Conservation (phyloP, 2,329 filamentous ascomycete species). For the Teratosphaeria zuluensis region DNA sequence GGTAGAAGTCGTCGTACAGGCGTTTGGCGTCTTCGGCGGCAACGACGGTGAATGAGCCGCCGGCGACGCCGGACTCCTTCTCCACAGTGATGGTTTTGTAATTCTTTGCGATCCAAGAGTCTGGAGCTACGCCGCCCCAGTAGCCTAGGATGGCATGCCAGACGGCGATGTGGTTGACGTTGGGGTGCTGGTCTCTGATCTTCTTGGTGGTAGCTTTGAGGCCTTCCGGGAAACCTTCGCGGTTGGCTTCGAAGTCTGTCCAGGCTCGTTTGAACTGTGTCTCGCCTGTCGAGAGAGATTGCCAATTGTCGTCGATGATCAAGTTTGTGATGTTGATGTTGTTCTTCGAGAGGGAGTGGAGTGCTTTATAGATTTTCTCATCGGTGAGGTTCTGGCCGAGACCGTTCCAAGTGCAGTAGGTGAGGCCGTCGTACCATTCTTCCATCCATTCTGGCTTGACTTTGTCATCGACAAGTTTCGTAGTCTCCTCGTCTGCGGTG, state of each 20-base stretch:
- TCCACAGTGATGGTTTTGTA: conserved; percentile 63
- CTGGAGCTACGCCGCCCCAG: conserved; percentile 78
- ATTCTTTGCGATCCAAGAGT: conserved; percentile 60
- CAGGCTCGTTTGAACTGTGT: conserved; percentile 49
- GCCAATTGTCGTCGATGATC: conserved; percentile 98
- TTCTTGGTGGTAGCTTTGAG: conserved; percentile 60
- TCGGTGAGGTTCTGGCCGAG: conserved; percentile 76
- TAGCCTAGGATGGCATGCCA: conserved; percentile 89
- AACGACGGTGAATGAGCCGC: conserved; percentile 62
- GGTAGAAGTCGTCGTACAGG: conserved; percentile 89
- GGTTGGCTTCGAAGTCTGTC: conserved; percentile 79
- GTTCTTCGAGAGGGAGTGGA: conserved; percentile 60
- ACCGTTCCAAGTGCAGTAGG: conserved; percentile 96
- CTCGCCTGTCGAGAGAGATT: conserved; percentile 55
- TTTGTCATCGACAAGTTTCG: conserved; percentile 37
- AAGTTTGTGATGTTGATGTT: conserved; percentile 71
- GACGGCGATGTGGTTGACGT: conserved; percentile 75
- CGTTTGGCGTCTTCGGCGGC: conserved; percentile 61
- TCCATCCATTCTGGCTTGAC: conserved; percentile 60
- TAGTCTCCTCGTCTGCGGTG: conserved; percentile 35
- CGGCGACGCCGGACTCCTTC: conserved; percentile 47
- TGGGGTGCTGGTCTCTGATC: conserved; percentile 57
- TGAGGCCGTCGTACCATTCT: conserved; percentile 80
- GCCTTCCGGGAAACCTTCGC: conserved; percentile 67
- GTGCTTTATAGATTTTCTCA: conserved; percentile 64